Percentiles rank a stretch among this genome's conserved stretches.
Conservation (phyloP, 1,284 basidiomycete species). For the Ustilago shanxiensis region DNA sequence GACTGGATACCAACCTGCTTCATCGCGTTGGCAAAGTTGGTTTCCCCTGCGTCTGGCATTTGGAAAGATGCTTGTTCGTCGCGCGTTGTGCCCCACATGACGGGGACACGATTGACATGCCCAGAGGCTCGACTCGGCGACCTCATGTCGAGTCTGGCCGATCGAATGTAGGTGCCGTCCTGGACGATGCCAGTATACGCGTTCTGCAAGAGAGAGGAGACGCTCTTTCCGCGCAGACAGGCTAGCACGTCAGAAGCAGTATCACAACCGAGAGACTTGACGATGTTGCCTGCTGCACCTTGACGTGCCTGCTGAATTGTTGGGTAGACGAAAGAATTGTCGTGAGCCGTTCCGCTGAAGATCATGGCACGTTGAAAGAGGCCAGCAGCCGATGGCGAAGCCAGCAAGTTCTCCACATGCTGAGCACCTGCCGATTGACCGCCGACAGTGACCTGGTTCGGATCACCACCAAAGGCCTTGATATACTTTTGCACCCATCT, state of each 20-base stretch:
- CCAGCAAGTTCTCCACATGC: conserved; percentile 43
- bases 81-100: conserved; percentile 53
- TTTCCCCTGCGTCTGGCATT: conserved; percentile 44
- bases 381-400: conserved; percentile 31
- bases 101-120: conserved; percentile 52
- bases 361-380: conserved; percentile 49
- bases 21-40: conserved; percentile 41
- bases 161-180: conserved; percentile 46
- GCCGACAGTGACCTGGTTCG: conserved; percentile 79
- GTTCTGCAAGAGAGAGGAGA: conserved; percentile 22
- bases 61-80: conserved; percentile 56
- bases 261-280: conserved; percentile 40
- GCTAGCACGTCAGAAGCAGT: conserved; percentile 35
- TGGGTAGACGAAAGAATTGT: conserved; percentile 26
- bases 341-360: conserved; percentile 36
- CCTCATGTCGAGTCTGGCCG: conserved; percentile 44
- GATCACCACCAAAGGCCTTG: conserved; percentile 78
- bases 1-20: conserved; percentile 38
- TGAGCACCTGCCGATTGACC: conserved; percentile 87
- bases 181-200: conserved; percentile 20
- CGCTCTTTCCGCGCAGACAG: conserved; percentile 46
- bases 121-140: conserved; percentile 18
- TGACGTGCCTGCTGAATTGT: conserved; percentile 26
- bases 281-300: conserved; percentile 15
- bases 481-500: conserved; percentile 75